Evolutionary conservation across 257 asterid genomes (phyloP), one percentile per base, ranked within the genome.

Genomic region (Nemophila menziesii): DNA sequence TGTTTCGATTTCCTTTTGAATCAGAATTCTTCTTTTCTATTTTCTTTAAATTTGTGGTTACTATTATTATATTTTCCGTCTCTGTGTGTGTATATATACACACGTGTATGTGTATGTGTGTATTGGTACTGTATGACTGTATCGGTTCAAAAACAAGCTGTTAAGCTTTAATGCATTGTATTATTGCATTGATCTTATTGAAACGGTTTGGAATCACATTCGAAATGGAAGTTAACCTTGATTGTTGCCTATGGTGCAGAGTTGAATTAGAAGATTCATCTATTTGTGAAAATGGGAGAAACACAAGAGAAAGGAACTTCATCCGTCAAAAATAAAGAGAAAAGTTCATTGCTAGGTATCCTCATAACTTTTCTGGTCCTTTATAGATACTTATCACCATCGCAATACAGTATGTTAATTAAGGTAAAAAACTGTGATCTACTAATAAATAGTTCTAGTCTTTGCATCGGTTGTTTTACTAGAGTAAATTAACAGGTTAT

Each of bases 301-400:
- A 36, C 78, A 48, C 50, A 51, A 55, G 84, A 82, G 66, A 64
- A 43, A 57, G 71, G 60, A 46, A 19, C 70, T 55, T 62, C 77
- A 21, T 54, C 79, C 36, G 53, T 39, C 51, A 66, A 47, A 13
- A 33, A 57, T 44, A 67, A 69, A 65, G 70, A 75, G 70, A 77
- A 77, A 60, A 63, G 64, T 49, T 61, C 78, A 6, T 21, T 69
- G 46, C 74, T 71, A 62, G 95, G 93, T 87, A 68, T 44, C n/a
- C n/a, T 48, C 49, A 46, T 39, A 22, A 16, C n/a, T 60, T 13
- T 45, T 29, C n/a, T 41, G 46, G 24, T 10, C 46, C 22, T 18
- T 9, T 9, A 41, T 10, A 10, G 24, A 18, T 4, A 5, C 15
- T 17, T n/a, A 41, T 18, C 37, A 26, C 44, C n/a, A 36, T 44